Conservation (phyloP, 2,329 filamentous ascomycete species). For the Aspergillus awamori region DNA sequence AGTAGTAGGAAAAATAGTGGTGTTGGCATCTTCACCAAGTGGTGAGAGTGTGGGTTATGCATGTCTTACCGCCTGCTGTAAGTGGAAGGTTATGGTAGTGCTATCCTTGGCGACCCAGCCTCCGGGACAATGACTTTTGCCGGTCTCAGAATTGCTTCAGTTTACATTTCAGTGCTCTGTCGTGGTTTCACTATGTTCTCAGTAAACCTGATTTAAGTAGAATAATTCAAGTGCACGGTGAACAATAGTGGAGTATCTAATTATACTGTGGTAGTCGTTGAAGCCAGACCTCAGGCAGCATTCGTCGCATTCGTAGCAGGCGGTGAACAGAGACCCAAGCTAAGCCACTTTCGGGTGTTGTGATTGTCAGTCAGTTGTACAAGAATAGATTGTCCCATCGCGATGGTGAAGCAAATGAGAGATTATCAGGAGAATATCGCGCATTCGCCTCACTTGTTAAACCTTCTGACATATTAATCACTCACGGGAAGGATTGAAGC, state of each 20-base stretch:
- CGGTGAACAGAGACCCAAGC: background rate
- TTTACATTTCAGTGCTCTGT: too few species aligned
- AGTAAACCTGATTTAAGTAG: too few species aligned
- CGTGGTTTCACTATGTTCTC: too few species aligned
- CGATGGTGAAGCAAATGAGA: background rate
- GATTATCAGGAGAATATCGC: conserved; percentile 8
- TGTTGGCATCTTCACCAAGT: background rate
- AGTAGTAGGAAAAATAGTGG: background rate
- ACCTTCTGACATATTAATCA: background rate
- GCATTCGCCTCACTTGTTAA: conserved; percentile 8
- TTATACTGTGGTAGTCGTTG: background rate
- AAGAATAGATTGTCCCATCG: background rate
- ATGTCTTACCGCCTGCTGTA: too few species aligned
- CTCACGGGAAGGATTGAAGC: conserved; percentile 1
- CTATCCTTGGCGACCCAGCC: too few species aligned
- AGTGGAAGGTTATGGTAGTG: too few species aligned
- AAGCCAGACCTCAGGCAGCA: background rate
- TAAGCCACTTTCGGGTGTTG: background rate
- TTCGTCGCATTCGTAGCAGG: background rate
- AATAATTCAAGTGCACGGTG: too few species aligned
- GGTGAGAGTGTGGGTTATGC: too few species aligned
- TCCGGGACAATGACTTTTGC: too few species aligned
- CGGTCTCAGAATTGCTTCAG: too few species aligned
- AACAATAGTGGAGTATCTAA: too few species aligned
- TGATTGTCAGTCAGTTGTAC: background rate